Base-by-base conservation (phyloP, 2,329 filamentous ascomycete genomes). In the Neocucurbitaria cava region DNA sequence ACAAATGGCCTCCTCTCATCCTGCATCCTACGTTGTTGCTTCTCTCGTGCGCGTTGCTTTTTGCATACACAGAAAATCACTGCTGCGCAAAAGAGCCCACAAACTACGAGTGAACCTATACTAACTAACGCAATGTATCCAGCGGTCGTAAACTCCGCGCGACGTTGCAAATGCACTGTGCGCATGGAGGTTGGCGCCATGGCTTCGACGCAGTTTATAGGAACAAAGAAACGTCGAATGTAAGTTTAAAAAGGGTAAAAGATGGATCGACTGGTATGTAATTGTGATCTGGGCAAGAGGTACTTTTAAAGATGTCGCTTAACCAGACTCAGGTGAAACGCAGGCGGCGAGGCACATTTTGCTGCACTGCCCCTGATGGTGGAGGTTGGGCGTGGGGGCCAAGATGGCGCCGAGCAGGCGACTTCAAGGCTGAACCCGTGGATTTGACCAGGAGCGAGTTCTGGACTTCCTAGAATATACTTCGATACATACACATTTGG, bases 31-130 rank as follows among this genome's bases (percentile, higher is more conserved):
- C 36, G 44, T 17, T 52, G 41, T 8, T 38, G 40, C 39, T 49
- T 46, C 40, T 56, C 45, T 41, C 47, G 40, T 26, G 43, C 39
- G 20, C 57, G 54, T 36, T 62, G 52, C 39, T 49, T 57, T n/a
- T 38, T 49, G 40, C 49, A 60, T 10, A 62, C 41, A 5, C 54
- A 30, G 44, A 46, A 54, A 15, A 56, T 39, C 5, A 54, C 44
- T 6, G 50, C 43, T 1, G 43, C 20, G 26, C 54, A 54, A 13
- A 62, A 60, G 11, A 52, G 11, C 1, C 42, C 58, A 2, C 26
- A 17, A 2, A 46, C 35, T 1, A 31, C 42, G n/a, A 55, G 13
- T 6, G 42, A 33, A n/a, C 44, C 42, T 15, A 60, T 33, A 8
- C 24, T 11, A 10, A 58, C 39, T 3, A 60, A 30, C 3, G 23